Conservation (phyloP, 306 rosid genomes). For the Sechiopsis laciniata region DNA sequence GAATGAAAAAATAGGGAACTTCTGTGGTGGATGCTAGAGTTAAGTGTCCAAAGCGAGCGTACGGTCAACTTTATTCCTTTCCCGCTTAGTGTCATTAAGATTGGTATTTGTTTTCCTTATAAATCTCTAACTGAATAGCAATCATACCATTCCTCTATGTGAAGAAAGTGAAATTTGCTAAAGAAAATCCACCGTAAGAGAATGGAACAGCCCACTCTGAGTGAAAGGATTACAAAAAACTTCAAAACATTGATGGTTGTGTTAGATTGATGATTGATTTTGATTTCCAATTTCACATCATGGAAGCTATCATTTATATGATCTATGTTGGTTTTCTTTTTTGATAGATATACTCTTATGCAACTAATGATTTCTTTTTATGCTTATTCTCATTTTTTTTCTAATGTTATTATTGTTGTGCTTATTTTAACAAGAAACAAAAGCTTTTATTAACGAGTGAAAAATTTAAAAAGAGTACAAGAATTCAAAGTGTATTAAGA, state of each 20-base stretch:
- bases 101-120: background rate
- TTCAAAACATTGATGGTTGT: background rate
- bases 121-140: background rate
- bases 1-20: background rate
- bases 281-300: constrained; percentile 9
- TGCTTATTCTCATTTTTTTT: background rate
- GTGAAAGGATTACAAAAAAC: background rate
- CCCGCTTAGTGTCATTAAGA: constrained; percentile 3
- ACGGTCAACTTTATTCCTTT: background rate
- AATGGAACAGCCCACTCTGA: background rate
- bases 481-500: too few species aligned
- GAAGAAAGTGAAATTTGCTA: background rate
- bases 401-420: background rate
- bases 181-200: background rate
- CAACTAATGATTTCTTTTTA: background rate
- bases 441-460: background rate
- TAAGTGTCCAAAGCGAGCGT: background rate
- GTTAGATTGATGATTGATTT: background rate
- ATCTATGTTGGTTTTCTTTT: background rate
- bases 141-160: background rate
- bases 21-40: background rate
- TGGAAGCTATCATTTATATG: background rate
- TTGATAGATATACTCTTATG: background rate
- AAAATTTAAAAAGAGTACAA: too few species aligned
- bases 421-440: background rate